phyloP scores from a whole-genome alignment of 2,329 filamentous ascomycete species.

The Dothiorella sarmentorum region DNA sequence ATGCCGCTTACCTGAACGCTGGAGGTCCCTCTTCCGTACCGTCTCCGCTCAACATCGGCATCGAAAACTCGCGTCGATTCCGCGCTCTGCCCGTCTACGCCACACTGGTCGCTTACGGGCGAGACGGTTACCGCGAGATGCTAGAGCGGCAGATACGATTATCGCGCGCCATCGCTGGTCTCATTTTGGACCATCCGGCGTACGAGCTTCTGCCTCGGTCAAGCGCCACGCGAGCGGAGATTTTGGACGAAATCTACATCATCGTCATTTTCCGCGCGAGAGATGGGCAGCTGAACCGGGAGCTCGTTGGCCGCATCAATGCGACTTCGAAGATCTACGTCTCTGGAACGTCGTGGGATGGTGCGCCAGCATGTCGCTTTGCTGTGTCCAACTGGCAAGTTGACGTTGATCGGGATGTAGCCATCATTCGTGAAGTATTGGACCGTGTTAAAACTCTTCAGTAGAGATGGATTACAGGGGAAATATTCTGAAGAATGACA shows the following conservation, averaged over 20 bases:
- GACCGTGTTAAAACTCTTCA: too few relatives aligned
- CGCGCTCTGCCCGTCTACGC: constrained; percentile 87
- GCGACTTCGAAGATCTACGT: constrained; percentile 72
- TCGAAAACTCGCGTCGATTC: constrained; percentile 90
- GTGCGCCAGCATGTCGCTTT: constrained; percentile 70
- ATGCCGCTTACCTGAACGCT: constrained; percentile 71
- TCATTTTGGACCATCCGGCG: constrained; percentile 56
- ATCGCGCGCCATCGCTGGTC: constrained; percentile 63
- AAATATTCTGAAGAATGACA: too few relatives aligned
- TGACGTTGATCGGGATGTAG: constrained; percentile 63
- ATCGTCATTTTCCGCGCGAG: constrained; percentile 76
- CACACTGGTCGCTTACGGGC: constrained; percentile 71
- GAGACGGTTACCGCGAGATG: constrained; percentile 64
- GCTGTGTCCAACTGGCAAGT: constrained; percentile 85
- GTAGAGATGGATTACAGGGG: too few relatives aligned
- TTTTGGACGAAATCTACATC: constrained; percentile 58
- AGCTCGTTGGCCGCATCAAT: constrained; percentile 71
- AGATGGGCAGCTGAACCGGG: constrained; percentile 59
- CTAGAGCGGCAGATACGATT: constrained; percentile 69
- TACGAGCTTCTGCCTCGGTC: constrained; percentile 64
- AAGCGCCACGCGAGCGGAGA: constrained; percentile 36
- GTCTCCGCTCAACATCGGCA: constrained; percentile 80
- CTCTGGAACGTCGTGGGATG: constrained; percentile 75
- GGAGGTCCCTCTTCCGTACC: constrained; percentile 51
- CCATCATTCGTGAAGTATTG: constrained; percentile 63